Percentiles rank a stretch among this genome's conserved stretches.
phyloP scores from a whole-genome alignment of 139 green algal genomes.

The Chlorella vulgaris region DNA sequence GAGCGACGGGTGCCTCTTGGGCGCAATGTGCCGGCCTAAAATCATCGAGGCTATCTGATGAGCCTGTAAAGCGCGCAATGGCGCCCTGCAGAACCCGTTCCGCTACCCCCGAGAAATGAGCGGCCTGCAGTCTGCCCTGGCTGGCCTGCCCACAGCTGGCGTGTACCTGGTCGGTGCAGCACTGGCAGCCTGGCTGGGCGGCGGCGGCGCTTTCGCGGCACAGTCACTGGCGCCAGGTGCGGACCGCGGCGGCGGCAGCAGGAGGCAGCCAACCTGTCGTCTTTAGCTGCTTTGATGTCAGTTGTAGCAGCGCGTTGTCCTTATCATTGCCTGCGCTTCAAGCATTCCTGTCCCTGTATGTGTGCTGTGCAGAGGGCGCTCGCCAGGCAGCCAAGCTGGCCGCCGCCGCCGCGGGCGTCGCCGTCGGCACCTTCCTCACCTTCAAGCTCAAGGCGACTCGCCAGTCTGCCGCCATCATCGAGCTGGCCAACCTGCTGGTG shows the following conservation, averaged over 20 bases:
- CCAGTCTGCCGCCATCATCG: constrained; percentile 65
- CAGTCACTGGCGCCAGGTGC: constrained; percentile 14
- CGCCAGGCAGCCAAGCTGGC: constrained; percentile 44
- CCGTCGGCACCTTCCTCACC: constrained; percentile 46
- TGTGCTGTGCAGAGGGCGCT: constrained; percentile 52
- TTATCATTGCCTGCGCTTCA: too few species aligned
- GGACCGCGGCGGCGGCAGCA: background rate
- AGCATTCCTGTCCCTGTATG: too few species aligned
- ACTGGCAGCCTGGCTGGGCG: constrained; percentile 55
- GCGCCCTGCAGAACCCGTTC: constrained; percentile 55
- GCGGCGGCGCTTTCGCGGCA: constrained; percentile 45
- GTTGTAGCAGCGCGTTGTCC: too few species aligned
- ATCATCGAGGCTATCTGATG: too few species aligned
- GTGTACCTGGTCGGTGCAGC: constrained; percentile 67
- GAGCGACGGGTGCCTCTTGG: too few species aligned
- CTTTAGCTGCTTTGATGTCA: too few species aligned
- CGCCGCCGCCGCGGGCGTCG: constrained; percentile 52
- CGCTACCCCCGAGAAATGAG: constrained; percentile 55
- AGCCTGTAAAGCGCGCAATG: background rate
- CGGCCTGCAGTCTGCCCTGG: constrained; percentile 58
- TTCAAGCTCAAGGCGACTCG: constrained; percentile 65
- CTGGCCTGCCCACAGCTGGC: constrained; percentile 56
- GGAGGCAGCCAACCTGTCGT: too few species aligned
- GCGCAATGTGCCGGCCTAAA: too few species aligned
- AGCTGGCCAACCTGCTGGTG: constrained; percentile 82